Percentiles rank a stretch among this genome's conserved stretches.
Conservation (phyloP, 2,329 filamentous ascomycete genomes). For the Fusarium liriodendri region DNA sequence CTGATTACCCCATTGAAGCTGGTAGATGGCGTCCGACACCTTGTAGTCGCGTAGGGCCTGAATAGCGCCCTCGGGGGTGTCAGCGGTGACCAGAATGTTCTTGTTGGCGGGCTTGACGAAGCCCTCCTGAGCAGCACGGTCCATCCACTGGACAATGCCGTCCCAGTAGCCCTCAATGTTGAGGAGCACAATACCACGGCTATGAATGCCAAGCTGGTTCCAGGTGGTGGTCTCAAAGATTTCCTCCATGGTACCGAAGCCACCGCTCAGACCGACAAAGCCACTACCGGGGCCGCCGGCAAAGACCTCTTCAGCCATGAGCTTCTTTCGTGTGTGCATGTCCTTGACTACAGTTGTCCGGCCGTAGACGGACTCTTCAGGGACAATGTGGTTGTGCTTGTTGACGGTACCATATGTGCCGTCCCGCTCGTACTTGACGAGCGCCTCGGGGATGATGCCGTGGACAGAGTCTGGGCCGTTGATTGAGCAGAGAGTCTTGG, state of each 20-base stretch:
- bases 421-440: slow-evolving; percentile 82
- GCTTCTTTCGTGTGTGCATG: slow-evolving; percentile 95
- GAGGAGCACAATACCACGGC: slow-evolving; percentile 79
- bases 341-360: slow-evolving; percentile 89
- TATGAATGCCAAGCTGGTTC: slow-evolving; percentile 97
- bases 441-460: slow-evolving; percentile 90
- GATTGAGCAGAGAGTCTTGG: slow-evolving; percentile 85
- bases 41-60: slow-evolving; percentile 78
- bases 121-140: slow-evolving; percentile 77
- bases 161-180: slow-evolving; percentile 96
- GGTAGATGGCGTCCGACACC: slow-evolving; percentile 78
- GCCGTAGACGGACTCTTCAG: slow-evolving; percentile 77
- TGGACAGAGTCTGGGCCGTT: slow-evolving; percentile 86
- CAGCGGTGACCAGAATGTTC: slow-evolving; percentile 82
- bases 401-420: slow-evolving; percentile 62
- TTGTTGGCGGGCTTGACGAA: slow-evolving; percentile 80
- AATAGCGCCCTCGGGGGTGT: slow-evolving; percentile 78
- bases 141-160: slow-evolving; percentile 85
- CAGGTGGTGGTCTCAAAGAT: slow-evolving; percentile 91
- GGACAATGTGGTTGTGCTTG: slow-evolving; percentile 65
- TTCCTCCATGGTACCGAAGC: slow-evolving; percentile 96
- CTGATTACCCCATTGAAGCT: slow-evolving; percentile 83
- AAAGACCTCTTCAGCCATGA: slow-evolving; percentile 92
- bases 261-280: slow-evolving; percentile 89
- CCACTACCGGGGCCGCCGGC: slow-evolving; percentile 84